Conservation (phyloP, 1,284 basidiomycete genomes). For the Porphyrellus sp. region DNA sequence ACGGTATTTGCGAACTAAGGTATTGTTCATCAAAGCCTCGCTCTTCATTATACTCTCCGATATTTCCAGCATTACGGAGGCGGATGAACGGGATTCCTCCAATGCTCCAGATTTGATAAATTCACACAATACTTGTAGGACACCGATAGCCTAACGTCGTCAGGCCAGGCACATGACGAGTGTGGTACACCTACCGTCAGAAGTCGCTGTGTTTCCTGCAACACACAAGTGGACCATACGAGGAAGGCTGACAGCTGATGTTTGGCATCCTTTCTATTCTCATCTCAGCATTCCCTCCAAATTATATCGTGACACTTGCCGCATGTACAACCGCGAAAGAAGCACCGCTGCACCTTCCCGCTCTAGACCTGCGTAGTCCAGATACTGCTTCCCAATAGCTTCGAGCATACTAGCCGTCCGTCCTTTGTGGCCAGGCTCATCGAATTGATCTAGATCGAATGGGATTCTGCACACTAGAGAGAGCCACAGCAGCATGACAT, state of each 20-base stretch:
- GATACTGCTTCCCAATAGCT: slow-evolving; percentile 54
- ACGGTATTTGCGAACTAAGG: slow-evolving; percentile 62
- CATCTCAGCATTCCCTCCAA: slow-evolving; percentile 10
- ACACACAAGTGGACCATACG: slow-evolving; percentile 43
- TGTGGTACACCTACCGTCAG: slow-evolving; percentile 47
- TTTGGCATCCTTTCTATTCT: slow-evolving; percentile 59
- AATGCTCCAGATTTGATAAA: slow-evolving; percentile 65
- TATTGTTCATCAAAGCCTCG: slow-evolving; percentile 48
- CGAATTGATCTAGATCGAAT: slow-evolving; percentile 86
- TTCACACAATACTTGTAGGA: slow-evolving; percentile 73
- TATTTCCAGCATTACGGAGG: slow-evolving; percentile 46
- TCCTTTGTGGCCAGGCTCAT: slow-evolving; percentile 50
- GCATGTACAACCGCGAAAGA: slow-evolving; percentile 73
- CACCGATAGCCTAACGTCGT: slow-evolving; percentile 58
- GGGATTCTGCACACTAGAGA: slow-evolving; percentile 93
- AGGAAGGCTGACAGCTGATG: slow-evolving; percentile 53
- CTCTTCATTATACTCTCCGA: slow-evolving; percentile 41
- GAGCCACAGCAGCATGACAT: slow-evolving; percentile 88
- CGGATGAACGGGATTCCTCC: slow-evolving; percentile 48
- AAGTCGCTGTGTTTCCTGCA: slow-evolving; percentile 38
- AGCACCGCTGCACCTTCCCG: slow-evolving; percentile 74
- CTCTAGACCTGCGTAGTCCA: slow-evolving; percentile 75
- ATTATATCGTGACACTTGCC: slow-evolving; percentile 43
- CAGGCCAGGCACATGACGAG: slow-evolving; percentile 1
- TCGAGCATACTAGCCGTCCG: slow-evolving; percentile 58